Percentiles rank a stretch among this genome's conserved stretches.
Evolutionary conservation across 257 asterid genomes (phyloP).

Genomic region (Avicennia marina): DNA sequence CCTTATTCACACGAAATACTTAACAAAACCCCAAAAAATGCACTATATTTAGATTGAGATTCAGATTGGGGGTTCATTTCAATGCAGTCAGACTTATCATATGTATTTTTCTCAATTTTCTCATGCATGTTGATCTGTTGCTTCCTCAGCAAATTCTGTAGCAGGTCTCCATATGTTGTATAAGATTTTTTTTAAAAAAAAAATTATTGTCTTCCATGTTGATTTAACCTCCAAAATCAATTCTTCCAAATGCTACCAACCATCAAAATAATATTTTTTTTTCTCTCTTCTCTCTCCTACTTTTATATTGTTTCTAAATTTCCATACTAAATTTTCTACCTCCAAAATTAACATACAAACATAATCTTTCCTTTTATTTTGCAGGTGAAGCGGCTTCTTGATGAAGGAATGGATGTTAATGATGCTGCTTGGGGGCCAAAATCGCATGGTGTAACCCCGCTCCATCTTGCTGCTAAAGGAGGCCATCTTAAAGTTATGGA

Average conservation of each 20-base stretch:
- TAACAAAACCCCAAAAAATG: background rate
- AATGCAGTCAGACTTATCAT: background rate
- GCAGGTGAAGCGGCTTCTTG: conserved; percentile 81
- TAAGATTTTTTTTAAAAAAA: background rate
- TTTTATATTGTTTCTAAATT: no score
- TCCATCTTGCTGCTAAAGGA: conserved; percentile 98
- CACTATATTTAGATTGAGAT: background rate
- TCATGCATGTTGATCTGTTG: background rate
- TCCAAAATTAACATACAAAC: no score
- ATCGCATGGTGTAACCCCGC: conserved; percentile 88
- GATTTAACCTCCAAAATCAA: background rate
- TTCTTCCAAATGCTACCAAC: no score
- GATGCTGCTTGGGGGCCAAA: conserved; percentile 93
- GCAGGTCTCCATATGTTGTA: background rate
- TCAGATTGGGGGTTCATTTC: background rate
- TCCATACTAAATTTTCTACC: no score
- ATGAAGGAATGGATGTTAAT: conserved; percentile 84
- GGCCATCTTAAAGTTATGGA: conserved; percentile 93
- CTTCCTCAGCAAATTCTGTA: background rate
- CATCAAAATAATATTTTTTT: no score
- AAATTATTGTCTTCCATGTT: background rate
- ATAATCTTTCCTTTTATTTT: conserved; percentile 5
- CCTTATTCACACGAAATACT: background rate
- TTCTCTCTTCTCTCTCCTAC: no score
- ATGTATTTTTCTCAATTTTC: background rate